These are phyloP conservation scores for Neurospora sp. DNA, from an alignment of 495 filamentous ascomycete genomes.

Conservation along the genomic window DNA sequence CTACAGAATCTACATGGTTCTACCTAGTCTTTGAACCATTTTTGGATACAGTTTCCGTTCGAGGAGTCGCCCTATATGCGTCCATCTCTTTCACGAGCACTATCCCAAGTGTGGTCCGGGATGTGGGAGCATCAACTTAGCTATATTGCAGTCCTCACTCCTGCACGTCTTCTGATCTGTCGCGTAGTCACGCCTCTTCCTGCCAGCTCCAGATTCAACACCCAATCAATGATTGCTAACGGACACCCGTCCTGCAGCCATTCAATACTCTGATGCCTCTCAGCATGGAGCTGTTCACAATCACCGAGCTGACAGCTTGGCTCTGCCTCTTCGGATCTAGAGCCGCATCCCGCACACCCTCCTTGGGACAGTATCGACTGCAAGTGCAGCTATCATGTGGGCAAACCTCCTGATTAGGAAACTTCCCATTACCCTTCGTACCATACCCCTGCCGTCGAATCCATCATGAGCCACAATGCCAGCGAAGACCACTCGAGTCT, in stretches of 20 bases:
- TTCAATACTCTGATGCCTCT: constrained; percentile 1
- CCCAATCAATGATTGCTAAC: background rate
- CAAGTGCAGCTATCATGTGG: background rate
- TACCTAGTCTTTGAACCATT: background rate
- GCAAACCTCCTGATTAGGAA: background rate
- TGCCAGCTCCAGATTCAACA: background rate
- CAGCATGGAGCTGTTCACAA: constrained; percentile 4
- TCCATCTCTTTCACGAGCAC: background rate
- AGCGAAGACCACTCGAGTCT: background rate
- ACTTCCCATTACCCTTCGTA: background rate
- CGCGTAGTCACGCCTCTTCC: background rate
- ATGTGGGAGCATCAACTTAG: background rate
- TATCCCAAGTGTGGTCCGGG: background rate
- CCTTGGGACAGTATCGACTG: background rate
- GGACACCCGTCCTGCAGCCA: constrained; percentile 3
- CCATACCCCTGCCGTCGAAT: constrained; percentile 1
- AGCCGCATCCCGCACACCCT: background rate
- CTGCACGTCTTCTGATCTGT: background rate
- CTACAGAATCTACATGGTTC: background rate
- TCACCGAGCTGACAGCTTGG: background rate
- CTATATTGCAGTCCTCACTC: background rate
- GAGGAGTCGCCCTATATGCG: background rate
- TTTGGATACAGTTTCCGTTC: background rate
- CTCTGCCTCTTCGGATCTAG: background rate
- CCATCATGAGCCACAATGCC: background rate